These are phyloP conservation scores for Auriscalpium vulgare DNA, from an alignment of 768 basidiomycete genomes.

Conservation along the genomic window DNA sequence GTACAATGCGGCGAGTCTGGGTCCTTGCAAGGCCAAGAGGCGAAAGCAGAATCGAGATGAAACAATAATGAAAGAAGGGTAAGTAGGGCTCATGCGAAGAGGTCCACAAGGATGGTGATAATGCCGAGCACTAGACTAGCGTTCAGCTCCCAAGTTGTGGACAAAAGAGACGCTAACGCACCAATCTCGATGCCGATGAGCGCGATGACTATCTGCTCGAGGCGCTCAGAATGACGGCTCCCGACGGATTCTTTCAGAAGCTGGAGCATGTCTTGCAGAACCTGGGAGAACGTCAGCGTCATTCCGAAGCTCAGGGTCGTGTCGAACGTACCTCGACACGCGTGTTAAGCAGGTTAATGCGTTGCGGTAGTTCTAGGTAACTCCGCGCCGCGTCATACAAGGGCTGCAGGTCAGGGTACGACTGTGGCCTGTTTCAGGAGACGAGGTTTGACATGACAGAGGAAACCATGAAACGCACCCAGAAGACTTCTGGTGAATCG, in stretches of 20 bases:
- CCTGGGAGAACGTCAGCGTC: conserved; percentile 34
- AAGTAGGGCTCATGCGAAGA: conserved; percentile 26
- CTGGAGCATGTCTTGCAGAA: conserved; percentile 94
- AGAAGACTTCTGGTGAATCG: conserved; percentile 94
- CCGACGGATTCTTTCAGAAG: conserved; percentile 92
- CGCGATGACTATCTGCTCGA: conserved; percentile 89
- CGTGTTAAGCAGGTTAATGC: conserved; percentile 87
- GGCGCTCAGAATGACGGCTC: conserved; percentile 80
- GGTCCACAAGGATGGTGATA: conserved; percentile 82
- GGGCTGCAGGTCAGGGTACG: conserved; percentile 91
- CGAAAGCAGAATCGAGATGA: no score
- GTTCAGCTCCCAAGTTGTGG: not conserved
- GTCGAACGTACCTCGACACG: conserved; percentile 65
- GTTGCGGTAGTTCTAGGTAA: conserved; percentile 91
- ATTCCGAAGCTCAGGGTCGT: conserved; percentile 9
- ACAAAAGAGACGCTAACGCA: conserved; percentile 20
- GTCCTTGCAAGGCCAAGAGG: no score
- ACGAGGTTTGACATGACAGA: conserved; percentile 13
- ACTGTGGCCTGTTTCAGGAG: conserved; percentile 36
- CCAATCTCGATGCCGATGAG: conserved; percentile 86
- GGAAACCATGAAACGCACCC: conserved; percentile 44
- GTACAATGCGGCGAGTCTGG: no score
- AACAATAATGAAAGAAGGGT: no score
- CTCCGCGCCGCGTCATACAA: conserved; percentile 89
- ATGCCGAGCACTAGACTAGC: conserved; percentile 69